Evolutionary conservation across 768 basidiomycete genomes (phyloP).

Genomic region (Lactarius pseudohatsudake): DNA sequence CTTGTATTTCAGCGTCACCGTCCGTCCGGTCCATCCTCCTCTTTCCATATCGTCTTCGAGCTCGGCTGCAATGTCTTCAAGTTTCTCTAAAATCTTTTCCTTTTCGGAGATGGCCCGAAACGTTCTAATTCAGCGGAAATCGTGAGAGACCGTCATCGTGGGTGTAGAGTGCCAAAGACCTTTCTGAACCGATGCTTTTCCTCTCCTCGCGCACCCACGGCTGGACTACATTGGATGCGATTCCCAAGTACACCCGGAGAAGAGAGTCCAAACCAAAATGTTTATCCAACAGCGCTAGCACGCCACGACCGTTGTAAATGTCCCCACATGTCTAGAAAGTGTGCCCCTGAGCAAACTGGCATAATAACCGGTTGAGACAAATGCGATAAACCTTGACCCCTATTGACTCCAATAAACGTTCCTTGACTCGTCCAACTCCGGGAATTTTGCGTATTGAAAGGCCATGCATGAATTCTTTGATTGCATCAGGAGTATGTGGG

Average conservation of each 20-base stretch:
- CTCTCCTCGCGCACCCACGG: constrained; percentile 76
- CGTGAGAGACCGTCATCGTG: constrained; percentile 1
- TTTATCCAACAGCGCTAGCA: constrained; percentile 81
- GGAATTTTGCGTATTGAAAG: constrained; percentile 86
- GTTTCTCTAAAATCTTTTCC: constrained; percentile 66
- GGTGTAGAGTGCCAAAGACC: constrained; percentile 42
- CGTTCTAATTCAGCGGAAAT: constrained; percentile 50
- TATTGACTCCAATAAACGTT: constrained; percentile 81
- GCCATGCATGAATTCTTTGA: constrained; percentile 75
- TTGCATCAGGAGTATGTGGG: constrained; percentile 57
- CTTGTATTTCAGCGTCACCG: constrained; percentile 92
- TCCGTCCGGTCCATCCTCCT: constrained; percentile 84
- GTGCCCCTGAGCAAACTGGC: background rate
- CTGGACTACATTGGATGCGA: constrained; percentile 79
- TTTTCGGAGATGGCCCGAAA: constrained; percentile 68
- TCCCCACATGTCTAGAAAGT: constrained; percentile 79
- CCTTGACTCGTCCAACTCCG: constrained; percentile 88
- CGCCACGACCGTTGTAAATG: constrained; percentile 72
- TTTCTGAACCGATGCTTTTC: constrained; percentile 91
- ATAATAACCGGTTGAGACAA: background rate
- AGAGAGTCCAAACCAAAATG: constrained; percentile 78
- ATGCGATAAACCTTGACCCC: constrained; percentile 67
- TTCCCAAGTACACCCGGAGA: constrained; percentile 79
- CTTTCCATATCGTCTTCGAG: constrained; percentile 77
- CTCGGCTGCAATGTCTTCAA: constrained; percentile 79